A percentile compares a stretch with the other conserved stretches of the same genome.
These are phyloP conservation scores for Saccharomycopsis synnaedendra DNA, from an alignment of 805 yeast species.

Conservation along the genomic window DNA sequence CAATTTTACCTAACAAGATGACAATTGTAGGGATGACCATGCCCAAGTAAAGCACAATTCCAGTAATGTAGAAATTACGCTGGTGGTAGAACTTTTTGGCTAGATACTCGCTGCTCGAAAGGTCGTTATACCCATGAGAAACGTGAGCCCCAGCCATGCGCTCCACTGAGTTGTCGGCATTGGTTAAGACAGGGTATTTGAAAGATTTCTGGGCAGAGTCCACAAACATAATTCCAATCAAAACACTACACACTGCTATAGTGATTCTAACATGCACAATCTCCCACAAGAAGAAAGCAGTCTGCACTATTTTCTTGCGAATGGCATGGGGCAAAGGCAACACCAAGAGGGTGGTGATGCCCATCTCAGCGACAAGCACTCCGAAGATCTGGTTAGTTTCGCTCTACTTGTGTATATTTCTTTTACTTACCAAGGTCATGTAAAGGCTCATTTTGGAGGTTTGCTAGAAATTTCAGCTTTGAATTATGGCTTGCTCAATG, in stretches of 20 bases:
- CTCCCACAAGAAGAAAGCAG: slow-evolving; percentile 25
- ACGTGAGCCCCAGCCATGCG: slow-evolving; percentile 13
- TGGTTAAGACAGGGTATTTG: slow-evolving; percentile 18
- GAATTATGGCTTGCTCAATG: no score
- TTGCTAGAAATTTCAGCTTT: not conserved
- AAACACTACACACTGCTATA: slow-evolving; percentile 26
- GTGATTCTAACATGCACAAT: slow-evolving; percentile 35
- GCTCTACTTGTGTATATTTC: not conserved
- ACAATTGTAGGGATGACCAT: slow-evolving; percentile 44
- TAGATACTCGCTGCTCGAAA: slow-evolving; percentile 36
- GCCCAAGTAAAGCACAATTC: slow-evolving; percentile 46
- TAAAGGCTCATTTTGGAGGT: slow-evolving; percentile 13
- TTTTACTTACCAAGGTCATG: slow-evolving; percentile 13
- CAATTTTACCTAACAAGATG: slow-evolving; percentile 40
- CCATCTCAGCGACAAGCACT: slow-evolving; percentile 42
- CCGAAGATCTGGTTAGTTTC: slow-evolving; percentile 27
- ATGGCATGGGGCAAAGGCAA: slow-evolving; percentile 43
- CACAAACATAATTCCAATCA: slow-evolving; percentile 38
- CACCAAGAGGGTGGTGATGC: slow-evolving; percentile 32
- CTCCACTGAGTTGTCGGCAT: no score
- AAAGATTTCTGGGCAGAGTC: slow-evolving; percentile 41
- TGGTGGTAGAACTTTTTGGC: slow-evolving; percentile 55
- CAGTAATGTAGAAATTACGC: slow-evolving; percentile 50
- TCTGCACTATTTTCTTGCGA: slow-evolving; percentile 31
- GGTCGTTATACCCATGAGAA: slow-evolving; percentile 14